Percentiles rank a stretch among this genome's conserved stretches.
Conservation (phyloP, 2,329 filamentous ascomycete species). For the Aureobasidium mangrovei region DNA sequence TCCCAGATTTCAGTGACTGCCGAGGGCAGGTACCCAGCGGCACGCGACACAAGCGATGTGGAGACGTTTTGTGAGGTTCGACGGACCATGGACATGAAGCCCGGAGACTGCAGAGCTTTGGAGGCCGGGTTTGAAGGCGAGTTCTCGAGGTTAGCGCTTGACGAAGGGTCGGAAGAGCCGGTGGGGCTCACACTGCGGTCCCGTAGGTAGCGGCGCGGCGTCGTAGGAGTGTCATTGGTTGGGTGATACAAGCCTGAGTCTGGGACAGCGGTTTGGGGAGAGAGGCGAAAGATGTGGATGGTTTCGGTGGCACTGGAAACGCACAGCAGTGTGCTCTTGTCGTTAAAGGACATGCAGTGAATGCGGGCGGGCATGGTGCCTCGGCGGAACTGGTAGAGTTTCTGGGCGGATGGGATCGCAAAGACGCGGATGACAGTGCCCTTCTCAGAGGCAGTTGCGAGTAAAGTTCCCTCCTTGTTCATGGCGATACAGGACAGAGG, state of each 20-base stretch:
- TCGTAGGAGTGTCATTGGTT: neutral
- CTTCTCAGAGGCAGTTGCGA: slow-evolving; percentile 94
- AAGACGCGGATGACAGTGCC: slow-evolving; percentile 97
- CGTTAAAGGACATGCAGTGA: slow-evolving; percentile 98
- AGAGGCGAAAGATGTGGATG: slow-evolving; percentile 87
- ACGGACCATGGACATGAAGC: slow-evolving; percentile 83
- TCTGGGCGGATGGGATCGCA: slow-evolving; percentile 79
- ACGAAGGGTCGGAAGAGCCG: slow-evolving; percentile 24
- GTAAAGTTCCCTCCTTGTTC: slow-evolving; percentile 82
- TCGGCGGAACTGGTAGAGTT: slow-evolving; percentile 90
- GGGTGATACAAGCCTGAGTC: neutral
- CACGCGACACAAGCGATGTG: slow-evolving; percentile 75
- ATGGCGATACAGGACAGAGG: slow-evolving; percentile 83
- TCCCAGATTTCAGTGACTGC: slow-evolving; percentile 98
- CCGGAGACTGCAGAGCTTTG: slow-evolving; percentile 48
- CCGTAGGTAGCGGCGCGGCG: slow-evolving; percentile 12
- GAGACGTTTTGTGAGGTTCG: slow-evolving; percentile 91
- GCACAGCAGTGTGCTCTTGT: slow-evolving; percentile 82
- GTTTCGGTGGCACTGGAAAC: slow-evolving; percentile 96
- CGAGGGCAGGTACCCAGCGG: slow-evolving; percentile 84
- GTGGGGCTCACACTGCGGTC: slow-evolving; percentile 37
- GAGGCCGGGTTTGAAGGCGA: neutral
- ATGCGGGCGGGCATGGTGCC: slow-evolving; percentile 94
- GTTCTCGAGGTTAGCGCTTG: slow-evolving; percentile 32
- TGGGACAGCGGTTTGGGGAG: slow-evolving; percentile 26